Percentiles rank a stretch among this genome's conserved stretches.
phyloP scores from a whole-genome alignment of 2,329 filamentous ascomycete species.

The Stromatinia cepivora region DNA sequence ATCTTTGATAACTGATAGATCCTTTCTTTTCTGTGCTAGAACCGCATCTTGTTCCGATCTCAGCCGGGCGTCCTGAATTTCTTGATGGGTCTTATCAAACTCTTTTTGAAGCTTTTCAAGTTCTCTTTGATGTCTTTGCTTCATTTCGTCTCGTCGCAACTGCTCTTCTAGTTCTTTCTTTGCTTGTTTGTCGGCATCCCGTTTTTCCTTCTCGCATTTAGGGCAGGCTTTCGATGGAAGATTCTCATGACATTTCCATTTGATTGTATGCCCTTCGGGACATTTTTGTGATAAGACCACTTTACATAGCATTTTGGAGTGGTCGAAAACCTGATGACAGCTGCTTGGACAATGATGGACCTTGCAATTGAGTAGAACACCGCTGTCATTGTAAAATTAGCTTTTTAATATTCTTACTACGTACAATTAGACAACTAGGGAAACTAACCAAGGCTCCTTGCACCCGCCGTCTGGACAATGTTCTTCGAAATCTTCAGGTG shows the following conservation, averaged over 20 bases:
- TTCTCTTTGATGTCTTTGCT: slow-evolving; percentile 29
- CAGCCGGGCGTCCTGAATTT: slow-evolving; percentile 47
- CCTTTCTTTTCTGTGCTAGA: slow-evolving; percentile 49
- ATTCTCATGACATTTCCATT: slow-evolving; percentile 49
- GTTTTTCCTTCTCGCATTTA: slow-evolving; percentile 54
- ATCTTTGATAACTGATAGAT: slow-evolving; percentile 48
- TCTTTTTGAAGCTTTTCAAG: slow-evolving; percentile 33
- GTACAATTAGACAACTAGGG: not conserved
- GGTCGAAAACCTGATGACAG: slow-evolving; percentile 62
- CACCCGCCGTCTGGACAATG: slow-evolving; percentile 72
- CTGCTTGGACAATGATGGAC: slow-evolving; percentile 57
- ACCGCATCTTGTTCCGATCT: slow-evolving; percentile 47
- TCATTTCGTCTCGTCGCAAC: slow-evolving; percentile 27
- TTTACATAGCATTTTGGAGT: slow-evolving; percentile 53
- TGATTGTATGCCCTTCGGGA: slow-evolving; percentile 50
- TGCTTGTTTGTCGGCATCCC: slow-evolving; percentile 46
- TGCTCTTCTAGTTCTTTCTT: slow-evolving; percentile 34
- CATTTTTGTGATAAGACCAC: slow-evolving; percentile 51
- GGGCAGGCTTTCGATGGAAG: slow-evolving; percentile 44
- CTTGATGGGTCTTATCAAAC: slow-evolving; percentile 37
- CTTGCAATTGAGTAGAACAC: slow-evolving; percentile 53
- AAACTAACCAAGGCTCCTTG: slow-evolving; percentile 57
- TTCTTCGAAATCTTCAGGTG: slow-evolving; percentile 58
- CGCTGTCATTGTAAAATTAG: slow-evolving; percentile 44
- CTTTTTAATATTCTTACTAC: not conserved